Evolutionary conservation across 2,329 filamentous ascomycete genomes (phyloP).

Genomic region (Colletotrichum chlorophyti): DNA sequence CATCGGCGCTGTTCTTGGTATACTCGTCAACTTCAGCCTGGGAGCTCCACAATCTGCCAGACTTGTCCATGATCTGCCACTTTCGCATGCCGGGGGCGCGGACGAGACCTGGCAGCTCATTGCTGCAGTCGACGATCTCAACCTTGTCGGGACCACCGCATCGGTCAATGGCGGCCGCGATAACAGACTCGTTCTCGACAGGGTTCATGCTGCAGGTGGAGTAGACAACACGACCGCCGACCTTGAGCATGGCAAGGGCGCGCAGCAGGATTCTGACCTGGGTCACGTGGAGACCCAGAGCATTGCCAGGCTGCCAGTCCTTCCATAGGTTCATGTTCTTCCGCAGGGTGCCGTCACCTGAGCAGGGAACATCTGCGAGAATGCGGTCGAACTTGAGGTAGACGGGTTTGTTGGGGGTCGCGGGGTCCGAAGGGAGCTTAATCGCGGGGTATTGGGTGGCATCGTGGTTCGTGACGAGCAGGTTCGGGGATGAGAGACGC

Average conservation of each 20-base stretch:
- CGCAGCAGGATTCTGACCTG: slow-evolving; percentile 91
- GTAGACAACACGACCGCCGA: slow-evolving; percentile 93
- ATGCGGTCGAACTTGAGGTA: slow-evolving; percentile 98
- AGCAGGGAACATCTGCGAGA: slow-evolving; percentile 94
- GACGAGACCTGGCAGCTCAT: slow-evolving; percentile 78
- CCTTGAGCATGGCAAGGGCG: slow-evolving; percentile 94
- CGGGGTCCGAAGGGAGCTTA: slow-evolving; percentile 69
- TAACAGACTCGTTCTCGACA: slow-evolving; percentile 93
- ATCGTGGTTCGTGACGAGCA: slow-evolving; percentile 98
- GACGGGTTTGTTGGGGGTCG: slow-evolving; percentile 61
- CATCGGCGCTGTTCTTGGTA: slow-evolving; percentile 65
- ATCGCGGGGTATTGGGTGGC: slow-evolving; percentile 95
- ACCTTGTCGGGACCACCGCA: slow-evolving; percentile 87
- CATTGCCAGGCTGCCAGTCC: slow-evolving; percentile 90
- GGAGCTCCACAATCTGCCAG: slow-evolving; percentile 76
- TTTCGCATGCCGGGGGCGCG: slow-evolving; percentile 76
- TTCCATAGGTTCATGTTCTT: slow-evolving; percentile 97
- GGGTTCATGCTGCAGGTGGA: slow-evolving; percentile 99
- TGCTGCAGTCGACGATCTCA: slow-evolving; percentile 82
- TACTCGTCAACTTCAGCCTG: slow-evolving; percentile 83
- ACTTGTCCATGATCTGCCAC: slow-evolving; percentile 94
- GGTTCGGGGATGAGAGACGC: slow-evolving; percentile 92
- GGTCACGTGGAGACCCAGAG: slow-evolving; percentile 83
- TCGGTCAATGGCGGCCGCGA: slow-evolving; percentile 85
- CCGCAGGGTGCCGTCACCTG: slow-evolving; percentile 89